Percentiles rank a stretch among this genome's conserved stretches.
These are phyloP conservation scores for Withania somnifera DNA, from an alignment of 305 asterid genomes.

Conservation along the genomic window DNA sequence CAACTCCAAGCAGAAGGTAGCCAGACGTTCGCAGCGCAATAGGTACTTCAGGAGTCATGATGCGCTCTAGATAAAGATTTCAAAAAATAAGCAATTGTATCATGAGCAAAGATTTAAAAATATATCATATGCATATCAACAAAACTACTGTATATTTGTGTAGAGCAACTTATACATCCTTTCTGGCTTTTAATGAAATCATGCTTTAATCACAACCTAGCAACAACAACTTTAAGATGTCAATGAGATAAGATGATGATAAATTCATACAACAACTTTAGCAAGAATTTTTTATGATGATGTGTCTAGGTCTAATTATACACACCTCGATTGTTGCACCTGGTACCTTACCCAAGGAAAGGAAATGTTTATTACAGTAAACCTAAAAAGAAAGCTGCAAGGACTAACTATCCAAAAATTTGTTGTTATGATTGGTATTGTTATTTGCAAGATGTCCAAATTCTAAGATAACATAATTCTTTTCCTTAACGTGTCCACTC, in stretches of 20 bases:
- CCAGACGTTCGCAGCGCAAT: constrained; percentile 89
- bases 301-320: background rate
- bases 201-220: background rate
- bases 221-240: background rate
- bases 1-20: too few relatives aligned
- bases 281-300: background rate
- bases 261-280: background rate
- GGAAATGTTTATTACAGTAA: background rate
- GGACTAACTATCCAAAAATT: background rate
- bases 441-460: background rate
- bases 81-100: background rate
- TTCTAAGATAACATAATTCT: background rate
- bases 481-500: background rate
- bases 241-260: background rate
- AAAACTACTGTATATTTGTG: background rate
- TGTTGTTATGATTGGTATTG: background rate
- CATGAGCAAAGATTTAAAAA: background rate
- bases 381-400: background rate
- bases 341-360: background rate
- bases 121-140: background rate
- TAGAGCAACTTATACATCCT: background rate
- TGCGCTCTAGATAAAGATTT: constrained; percentile 40
- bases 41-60: constrained; percentile 72
- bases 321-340: background rate
- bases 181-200: background rate